A percentile compares a stretch with the other conserved stretches of the same genome.
Evolutionary conservation across 768 basidiomycete species (phyloP).

Genomic region (Cystobasidium tubakii): DNA sequence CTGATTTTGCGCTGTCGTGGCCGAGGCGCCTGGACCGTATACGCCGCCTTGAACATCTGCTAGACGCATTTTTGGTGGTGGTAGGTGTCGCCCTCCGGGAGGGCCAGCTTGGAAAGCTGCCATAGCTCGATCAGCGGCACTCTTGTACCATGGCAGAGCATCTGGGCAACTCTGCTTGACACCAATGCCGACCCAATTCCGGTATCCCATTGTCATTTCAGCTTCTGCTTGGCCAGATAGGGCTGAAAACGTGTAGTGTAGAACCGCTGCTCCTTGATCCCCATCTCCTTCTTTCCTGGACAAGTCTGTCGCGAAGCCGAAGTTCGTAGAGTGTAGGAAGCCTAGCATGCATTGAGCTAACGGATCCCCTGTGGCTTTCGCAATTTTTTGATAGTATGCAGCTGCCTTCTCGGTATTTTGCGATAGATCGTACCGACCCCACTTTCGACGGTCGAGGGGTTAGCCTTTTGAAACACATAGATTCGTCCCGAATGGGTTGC

Average conservation of each 20-base stretch:
- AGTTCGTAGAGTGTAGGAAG: slow-evolving; percentile 85
- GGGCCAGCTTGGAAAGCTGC: slow-evolving; percentile 66
- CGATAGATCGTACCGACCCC: slow-evolving; percentile 52
- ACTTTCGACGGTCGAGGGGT: slow-evolving; percentile 45
- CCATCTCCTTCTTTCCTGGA: slow-evolving; percentile 56
- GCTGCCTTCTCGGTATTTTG: slow-evolving; percentile 62
- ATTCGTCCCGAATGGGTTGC: too few relatives aligned
- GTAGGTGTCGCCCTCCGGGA: slow-evolving; percentile 80
- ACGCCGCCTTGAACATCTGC: slow-evolving; percentile 87
- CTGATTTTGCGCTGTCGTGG: slow-evolving; percentile 73
- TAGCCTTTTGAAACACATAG: too few relatives aligned
- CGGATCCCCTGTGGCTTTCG: slow-evolving; percentile 68
- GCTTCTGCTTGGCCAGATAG: slow-evolving; percentile 79
- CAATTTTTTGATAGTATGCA: slow-evolving; percentile 61
- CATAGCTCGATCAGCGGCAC: slow-evolving; percentile 84
- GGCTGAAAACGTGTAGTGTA: slow-evolving; percentile 91
- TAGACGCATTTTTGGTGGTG: slow-evolving; percentile 69
- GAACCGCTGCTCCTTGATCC: slow-evolving; percentile 58
- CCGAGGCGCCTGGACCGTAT: slow-evolving; percentile 91
- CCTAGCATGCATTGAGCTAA: slow-evolving; percentile 77
- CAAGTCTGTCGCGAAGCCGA: slow-evolving; percentile 54
- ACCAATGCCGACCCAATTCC: slow-evolving; percentile 93
- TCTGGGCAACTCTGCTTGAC: slow-evolving; percentile 75
- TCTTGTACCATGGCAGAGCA: slow-evolving; percentile 82
- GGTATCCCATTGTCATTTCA: slow-evolving; percentile 86